Evolutionary conservation across 805 yeast genomes (phyloP).

Genomic region (Cyberlindnera saturnus): DNA sequence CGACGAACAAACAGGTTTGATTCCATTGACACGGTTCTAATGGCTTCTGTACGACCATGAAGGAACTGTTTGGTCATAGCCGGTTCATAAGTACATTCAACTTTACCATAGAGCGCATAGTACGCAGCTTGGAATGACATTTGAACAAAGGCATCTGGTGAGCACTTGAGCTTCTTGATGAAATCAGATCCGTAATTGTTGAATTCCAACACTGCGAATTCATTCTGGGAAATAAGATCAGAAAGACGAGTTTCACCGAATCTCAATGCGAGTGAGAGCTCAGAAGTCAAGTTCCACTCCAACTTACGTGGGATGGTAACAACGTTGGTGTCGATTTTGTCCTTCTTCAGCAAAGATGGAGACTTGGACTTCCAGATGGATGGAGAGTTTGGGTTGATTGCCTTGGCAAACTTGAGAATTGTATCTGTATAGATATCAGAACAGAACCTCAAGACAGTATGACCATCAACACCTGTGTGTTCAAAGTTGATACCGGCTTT

Average conservation of each 20-base stretch:
- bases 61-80: slow-evolving; percentile 88
- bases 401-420: slow-evolving; percentile 76
- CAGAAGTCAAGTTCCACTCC: slow-evolving; percentile 82
- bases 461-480: slow-evolving; percentile 95
- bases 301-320: slow-evolving; percentile 77
- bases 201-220: slow-evolving; percentile 76
- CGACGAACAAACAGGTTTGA: slow-evolving; percentile 79
- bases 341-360: slow-evolving; percentile 40
- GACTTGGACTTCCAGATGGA: slow-evolving; percentile 57
- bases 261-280: slow-evolving; percentile 70
- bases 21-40: slow-evolving; percentile 76
- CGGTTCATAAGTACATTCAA: slow-evolving; percentile 92
- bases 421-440: slow-evolving; percentile 90
- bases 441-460: slow-evolving; percentile 82
- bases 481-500: slow-evolving; percentile 92
- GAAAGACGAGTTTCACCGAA: slow-evolving; percentile 88
- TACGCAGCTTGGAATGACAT: slow-evolving; percentile 93
- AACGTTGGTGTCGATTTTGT: slow-evolving; percentile 37
- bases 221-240: slow-evolving; percentile 85
- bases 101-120: slow-evolving; percentile 86
- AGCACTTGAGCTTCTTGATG: slow-evolving; percentile 78
- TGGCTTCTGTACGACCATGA: slow-evolving; percentile 92
- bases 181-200: slow-evolving; percentile 61
- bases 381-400: slow-evolving; percentile 67
- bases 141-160: slow-evolving; percentile 93